These are phyloP conservation scores for Excoecaria cochinchinensis DNA, from an alignment of 345 rosid species.

Conservation along the genomic window DNA sequence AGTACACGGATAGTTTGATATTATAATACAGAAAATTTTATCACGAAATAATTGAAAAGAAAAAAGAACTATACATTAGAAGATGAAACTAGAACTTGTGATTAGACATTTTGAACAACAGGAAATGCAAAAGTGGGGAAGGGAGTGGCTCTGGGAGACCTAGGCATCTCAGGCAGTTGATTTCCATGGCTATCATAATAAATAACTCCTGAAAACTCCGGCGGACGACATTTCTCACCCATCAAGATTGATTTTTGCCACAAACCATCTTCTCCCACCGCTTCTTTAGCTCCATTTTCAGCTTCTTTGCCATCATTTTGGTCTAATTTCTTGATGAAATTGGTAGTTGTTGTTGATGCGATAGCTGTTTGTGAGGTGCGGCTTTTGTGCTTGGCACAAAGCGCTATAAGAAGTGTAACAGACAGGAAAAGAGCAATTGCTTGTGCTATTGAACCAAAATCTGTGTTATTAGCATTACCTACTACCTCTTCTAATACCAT, in stretches of 20 bases:
- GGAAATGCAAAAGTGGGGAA: slow-evolving; percentile 4
- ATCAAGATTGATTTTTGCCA: slow-evolving; percentile 23
- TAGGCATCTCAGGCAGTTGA: slow-evolving; percentile 12
- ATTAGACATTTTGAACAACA: neutral
- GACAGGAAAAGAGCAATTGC: slow-evolving; percentile 25
- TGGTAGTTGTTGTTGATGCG: neutral
- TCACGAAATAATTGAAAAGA: too few relatives aligned
- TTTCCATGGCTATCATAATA: slow-evolving; percentile 20
- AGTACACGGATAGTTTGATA: too few relatives aligned
- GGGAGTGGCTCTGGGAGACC: slow-evolving; percentile 17
- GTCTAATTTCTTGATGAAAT: neutral
- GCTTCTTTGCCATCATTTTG: neutral
- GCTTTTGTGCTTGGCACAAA: slow-evolving; percentile 25
- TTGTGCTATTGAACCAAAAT: neutral
- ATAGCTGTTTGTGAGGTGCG: neutral
- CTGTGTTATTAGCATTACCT: neutral
- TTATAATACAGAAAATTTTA: neutral
- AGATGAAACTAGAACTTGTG: neutral
- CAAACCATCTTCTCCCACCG: slow-evolving; percentile 2
- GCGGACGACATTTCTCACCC: slow-evolving; percentile 20
- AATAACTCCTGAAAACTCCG: slow-evolving; percentile 23
- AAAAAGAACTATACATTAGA: too few relatives aligned
- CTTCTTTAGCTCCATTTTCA: neutral
- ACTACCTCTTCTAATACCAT: neutral
- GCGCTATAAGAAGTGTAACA: slow-evolving; percentile 21